Percentiles rank a stretch among this genome's conserved stretches.
phyloP scores from a whole-genome alignment of 768 basidiomycete species.

The Botryobasidium botryosum region DNA sequence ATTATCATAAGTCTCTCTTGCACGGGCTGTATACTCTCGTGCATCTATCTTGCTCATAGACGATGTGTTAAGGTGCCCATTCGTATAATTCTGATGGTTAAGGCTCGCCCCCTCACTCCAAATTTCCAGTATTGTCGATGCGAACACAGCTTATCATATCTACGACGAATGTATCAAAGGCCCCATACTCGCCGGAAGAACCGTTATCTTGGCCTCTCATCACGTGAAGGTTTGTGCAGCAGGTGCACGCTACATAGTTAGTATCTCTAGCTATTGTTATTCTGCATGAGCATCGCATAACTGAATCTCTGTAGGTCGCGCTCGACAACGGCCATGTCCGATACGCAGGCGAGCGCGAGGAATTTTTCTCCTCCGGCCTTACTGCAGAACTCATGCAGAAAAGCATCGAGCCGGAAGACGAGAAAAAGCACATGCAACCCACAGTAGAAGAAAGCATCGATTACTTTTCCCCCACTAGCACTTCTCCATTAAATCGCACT shows the following conservation, averaged over 20 bases:
- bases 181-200: conserved; percentile 58
- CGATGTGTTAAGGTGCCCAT: too few species aligned
- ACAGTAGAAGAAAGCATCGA: conserved; percentile 17
- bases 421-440: too few species aligned
- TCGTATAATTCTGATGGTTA: too few species aligned
- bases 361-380: conserved; percentile 50
- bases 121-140: conserved; percentile 56
- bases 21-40: conserved; percentile 24
- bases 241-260: conserved; percentile 62
- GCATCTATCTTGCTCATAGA: conserved; percentile 22
- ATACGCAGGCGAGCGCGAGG: conserved; percentile 49
- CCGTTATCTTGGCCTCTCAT: conserved; percentile 82
- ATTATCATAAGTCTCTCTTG: conserved; percentile 11
- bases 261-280: neutral
- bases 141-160: conserved; percentile 68
- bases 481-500: conserved; percentile 2
- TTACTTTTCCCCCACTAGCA: conserved; percentile 13
- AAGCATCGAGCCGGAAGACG: too few species aligned
- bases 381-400: conserved; percentile 53
- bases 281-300: conserved; percentile 12
- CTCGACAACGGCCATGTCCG: conserved; percentile 67
- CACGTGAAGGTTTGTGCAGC: conserved; percentile 79
- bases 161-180: conserved; percentile 66
- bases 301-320: conserved; percentile 20
- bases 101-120: too few species aligned